Evolutionary conservation across 805 yeast genomes (phyloP), one percentile per base, ranked within the genome.

Genomic region (Helenozyma baotianmanensis): DNA sequence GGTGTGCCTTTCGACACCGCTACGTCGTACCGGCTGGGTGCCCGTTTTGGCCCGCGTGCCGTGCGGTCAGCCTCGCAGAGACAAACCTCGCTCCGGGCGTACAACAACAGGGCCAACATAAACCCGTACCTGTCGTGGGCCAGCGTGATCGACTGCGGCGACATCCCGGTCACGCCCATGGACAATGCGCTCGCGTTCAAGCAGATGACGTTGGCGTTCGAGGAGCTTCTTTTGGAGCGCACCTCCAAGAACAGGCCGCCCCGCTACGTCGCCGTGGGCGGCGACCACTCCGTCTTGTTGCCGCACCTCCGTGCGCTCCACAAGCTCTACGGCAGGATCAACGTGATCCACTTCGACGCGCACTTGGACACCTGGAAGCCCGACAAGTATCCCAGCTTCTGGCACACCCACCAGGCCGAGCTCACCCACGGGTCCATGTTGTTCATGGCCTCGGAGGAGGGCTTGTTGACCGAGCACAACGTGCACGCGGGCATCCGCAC

Each of bases 1-100:
- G 95, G 95, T 4, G 80, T 82, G 2, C 94, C 94, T 0, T 85
- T 84, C 47, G 95, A 84, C 50, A 84, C 92, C 6, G 90, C 90
- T 0, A 80, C 79, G 0, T 72, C 88, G 1, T 84, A 78, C 54
- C 68, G 94, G 31, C 73, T 89, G 0, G 94, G 95, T 6, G 89
- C 94, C 2, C 60, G 95, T 33, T 84, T 84, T 57, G 95, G 95
- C 2, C 95, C 90, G 3, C 58, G 78, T 31, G 82, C 83, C 9
- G 78, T 81, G 31, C 60, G 89, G 43, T 61, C 70, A 2, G 83
- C 84, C 2, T 77, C 84, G 3, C 83, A 78, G 50, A 70, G 94
- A 44, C 94, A 84, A 52, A 74, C 76, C 3, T 55, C 78, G 2
- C 53, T 76, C 33, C 63, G 92, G 36, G 89, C 89, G 1, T 84